A percentile compares a stretch with the other conserved stretches of the same genome.
Evolutionary conservation across 1,139 yeast species (phyloP).

Genomic region (Chernovozyma aurita): DNA sequence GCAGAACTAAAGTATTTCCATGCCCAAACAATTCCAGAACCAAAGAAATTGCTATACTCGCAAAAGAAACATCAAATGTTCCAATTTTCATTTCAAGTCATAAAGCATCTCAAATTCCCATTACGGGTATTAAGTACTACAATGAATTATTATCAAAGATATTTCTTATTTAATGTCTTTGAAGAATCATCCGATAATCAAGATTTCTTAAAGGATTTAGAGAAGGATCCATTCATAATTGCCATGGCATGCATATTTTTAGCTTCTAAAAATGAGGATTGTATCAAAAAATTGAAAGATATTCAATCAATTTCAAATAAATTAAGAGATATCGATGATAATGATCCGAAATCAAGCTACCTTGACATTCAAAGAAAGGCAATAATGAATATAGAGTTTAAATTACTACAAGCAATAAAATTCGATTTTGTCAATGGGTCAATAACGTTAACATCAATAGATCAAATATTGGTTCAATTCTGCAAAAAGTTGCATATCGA

Average conservation of each 20-base stretch:
- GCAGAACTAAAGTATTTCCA: slow-evolving; percentile 54
- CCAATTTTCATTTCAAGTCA: slow-evolving; percentile 50
- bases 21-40: slow-evolving; percentile 47
- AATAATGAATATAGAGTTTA: slow-evolving; percentile 58
- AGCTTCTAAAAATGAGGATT: slow-evolving; percentile 84
- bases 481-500: slow-evolving; percentile 50
- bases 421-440: slow-evolving; percentile 66
- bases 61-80: slow-evolving; percentile 52
- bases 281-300: slow-evolving; percentile 74
- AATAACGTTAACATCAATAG: slow-evolving; percentile 46
- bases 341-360: slow-evolving; percentile 2
- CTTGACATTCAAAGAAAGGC: slow-evolving; percentile 50
- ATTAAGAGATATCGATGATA: slow-evolving; percentile 16
- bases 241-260: slow-evolving; percentile 74
- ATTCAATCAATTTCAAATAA: slow-evolving; percentile 44
- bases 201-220: slow-evolving; percentile 10
- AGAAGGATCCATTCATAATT: slow-evolving; percentile 46
- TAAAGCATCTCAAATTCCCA: slow-evolving; percentile 58
- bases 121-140: slow-evolving; percentile 61
- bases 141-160: slow-evolving; percentile 70
- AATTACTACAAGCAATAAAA: slow-evolving; percentile 66
- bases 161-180: slow-evolving; percentile 59
- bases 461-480: slow-evolving; percentile 65
- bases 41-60: slow-evolving; percentile 41
- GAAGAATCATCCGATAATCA: slow-evolving; percentile 27